Conservation (phyloP, 331 rosid species). For the Malus hybrid region DNA sequence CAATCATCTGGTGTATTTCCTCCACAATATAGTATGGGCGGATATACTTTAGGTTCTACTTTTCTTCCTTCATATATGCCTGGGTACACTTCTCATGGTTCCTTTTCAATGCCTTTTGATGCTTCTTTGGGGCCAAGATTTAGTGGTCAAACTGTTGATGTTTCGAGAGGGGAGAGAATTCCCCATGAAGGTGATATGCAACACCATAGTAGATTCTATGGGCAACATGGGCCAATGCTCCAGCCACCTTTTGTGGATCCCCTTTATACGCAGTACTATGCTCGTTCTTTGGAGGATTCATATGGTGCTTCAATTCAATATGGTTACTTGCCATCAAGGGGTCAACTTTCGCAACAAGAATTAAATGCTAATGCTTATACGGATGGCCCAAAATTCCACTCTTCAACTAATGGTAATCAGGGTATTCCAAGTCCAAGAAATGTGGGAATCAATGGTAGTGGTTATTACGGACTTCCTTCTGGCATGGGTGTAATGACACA, state of each 20-base stretch:
- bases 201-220: constrained; percentile 55
- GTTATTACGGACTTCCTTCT: constrained; percentile 48
- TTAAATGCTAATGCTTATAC: constrained; percentile 29
- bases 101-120: constrained; percentile 48
- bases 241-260: constrained; percentile 67
- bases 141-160: constrained; percentile 40
- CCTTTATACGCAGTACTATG: constrained; percentile 50
- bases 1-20: constrained; percentile 44
- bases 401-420: constrained; percentile 32
- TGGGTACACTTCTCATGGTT: constrained; percentile 58
- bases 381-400: constrained; percentile 44
- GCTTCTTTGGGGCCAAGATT: constrained; percentile 54
- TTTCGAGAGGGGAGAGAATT: constrained; percentile 45
- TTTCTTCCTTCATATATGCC: constrained; percentile 52
- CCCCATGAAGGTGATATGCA: constrained; percentile 52
- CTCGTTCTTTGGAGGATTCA: constrained; percentile 45
- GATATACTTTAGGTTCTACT: constrained; percentile 52
- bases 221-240: constrained; percentile 55
- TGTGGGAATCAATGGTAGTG: constrained; percentile 30
- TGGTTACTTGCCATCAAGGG: constrained; percentile 40
- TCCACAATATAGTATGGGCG: constrained; percentile 50
- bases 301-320: constrained; percentile 46
- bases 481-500: constrained; percentile 45
- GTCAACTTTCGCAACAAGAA: constrained; percentile 40
- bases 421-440: constrained; percentile 41